Conservation (phyloP, 2,329 filamentous ascomycete genomes). For the Phyllosticta citribraziliensis region DNA sequence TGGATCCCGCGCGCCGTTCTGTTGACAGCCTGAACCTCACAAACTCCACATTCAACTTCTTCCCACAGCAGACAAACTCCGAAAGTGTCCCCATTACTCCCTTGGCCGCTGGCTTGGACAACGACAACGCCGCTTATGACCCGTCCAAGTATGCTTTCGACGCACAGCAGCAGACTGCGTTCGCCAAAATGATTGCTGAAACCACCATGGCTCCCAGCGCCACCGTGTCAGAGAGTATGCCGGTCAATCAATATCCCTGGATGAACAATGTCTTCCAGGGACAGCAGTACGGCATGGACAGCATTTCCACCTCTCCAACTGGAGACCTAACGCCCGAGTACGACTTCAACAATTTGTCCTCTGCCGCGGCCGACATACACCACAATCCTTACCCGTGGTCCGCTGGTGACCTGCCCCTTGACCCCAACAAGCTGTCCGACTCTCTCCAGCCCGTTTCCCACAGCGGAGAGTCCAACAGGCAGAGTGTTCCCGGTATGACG, state of each 20-base stretch:
- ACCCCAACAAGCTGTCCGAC: constrained; percentile 27
- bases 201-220: constrained; percentile 19
- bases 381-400: constrained; percentile 24
- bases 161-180: constrained; percentile 16
- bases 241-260: constrained; percentile 21
- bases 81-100: constrained; percentile 20
- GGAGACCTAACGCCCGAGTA: constrained; percentile 27
- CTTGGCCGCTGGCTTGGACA: constrained; percentile 22
- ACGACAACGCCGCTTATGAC: constrained; percentile 11
- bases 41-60: constrained; percentile 2
- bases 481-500: constrained; percentile 30
- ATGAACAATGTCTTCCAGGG: constrained; percentile 14
- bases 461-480: constrained; percentile 29
- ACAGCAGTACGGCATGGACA: constrained; percentile 24
- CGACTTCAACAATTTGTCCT: constrained; percentile 26
- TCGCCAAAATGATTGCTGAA: constrained; percentile 16
- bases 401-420: constrained; percentile 30
- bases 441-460: constrained; percentile 30
- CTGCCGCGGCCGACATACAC: constrained; percentile 17
- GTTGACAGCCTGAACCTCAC: constrained; percentile 12
- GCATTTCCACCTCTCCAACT: constrained; percentile 29
- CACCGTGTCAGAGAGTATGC: constrained; percentile 18
- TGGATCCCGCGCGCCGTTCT: constrained; percentile 19
- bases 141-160: constrained; percentile 22
- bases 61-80: constrained; percentile 2